Evolutionary conservation across 306 rosid genomes (phyloP), one percentile per base, ranked within the genome.

Genomic region (Acmispon strigosus): DNA sequence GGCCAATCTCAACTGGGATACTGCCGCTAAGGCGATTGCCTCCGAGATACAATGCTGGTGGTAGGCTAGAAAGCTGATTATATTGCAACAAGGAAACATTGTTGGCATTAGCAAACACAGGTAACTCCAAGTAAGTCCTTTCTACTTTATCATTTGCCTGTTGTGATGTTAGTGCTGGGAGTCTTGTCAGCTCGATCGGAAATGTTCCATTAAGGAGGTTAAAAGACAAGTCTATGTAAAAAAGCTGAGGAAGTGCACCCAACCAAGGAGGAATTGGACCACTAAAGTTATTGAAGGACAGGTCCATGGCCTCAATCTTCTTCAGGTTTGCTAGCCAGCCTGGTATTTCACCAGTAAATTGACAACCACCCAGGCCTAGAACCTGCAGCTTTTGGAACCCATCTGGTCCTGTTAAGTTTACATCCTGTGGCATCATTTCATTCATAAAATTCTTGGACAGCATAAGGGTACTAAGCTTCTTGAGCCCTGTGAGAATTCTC

Each of bases 261-360:
- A 94, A 82, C 97, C 90, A 87, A 62, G 82, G 65, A 43, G 99
- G 97, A 70, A 91, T 85, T 11, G 90, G 20, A 66, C 97, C 97
- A 5, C 76, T 76, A 14, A 94, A 11, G 1, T 5, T 55, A 74
- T 94, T 94, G 54, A 27, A 24, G 20, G 99, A 94, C 80, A 94
- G 77, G 74, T 94, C 98, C 84, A 94, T 57, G 56, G 69, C 96
- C 83, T 87, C 85, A 3, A 94, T 87, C 43, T 73, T 82, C 78
- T 60, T 78, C 47, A 94, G 87, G 51, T 85, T 89, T 14, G 17
- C 53, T 61, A 94, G 57, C 99, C 97, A 91, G 50, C 62, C 66
- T n/a, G 98, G 98, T 45, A 94, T 77, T 78, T 61, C 71, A 52
- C 98, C 98, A 6, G 82, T 70, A 62, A 93, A 82, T 7, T 64